Base-by-base conservation (phyloP, 345 rosid species). In the Clausena lansium region DNA sequence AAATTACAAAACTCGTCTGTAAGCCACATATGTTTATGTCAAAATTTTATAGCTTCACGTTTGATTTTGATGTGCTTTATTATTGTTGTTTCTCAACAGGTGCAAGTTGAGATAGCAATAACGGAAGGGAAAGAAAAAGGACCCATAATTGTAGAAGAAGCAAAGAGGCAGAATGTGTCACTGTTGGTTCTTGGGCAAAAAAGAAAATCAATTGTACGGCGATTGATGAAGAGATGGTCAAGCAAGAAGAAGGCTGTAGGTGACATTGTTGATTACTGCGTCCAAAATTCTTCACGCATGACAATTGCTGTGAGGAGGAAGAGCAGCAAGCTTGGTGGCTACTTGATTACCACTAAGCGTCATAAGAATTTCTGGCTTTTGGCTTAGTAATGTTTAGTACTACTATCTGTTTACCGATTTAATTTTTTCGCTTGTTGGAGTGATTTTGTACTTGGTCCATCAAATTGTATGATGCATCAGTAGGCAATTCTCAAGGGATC, bases 331-430 rank as follows among this genome's bases (percentile, higher is more conserved):
- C 89, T 85, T 24, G 99, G 98, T 1, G 97, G 98, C 61, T 93
- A 93, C 88, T 86, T 90, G 85, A 95, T 95, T 80, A 95, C 99
- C 77, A 95, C 94, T 35, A 93, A 93, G 75, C 88, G 97, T 66
- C 99, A 92, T 84, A 93, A 88, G 57, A 92, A 91, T 10, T 95
- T 95, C 78, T 95, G 99, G 99, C 98, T 92, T 61, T 83, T 93
- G 62, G 99, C 99, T 84, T 95, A 81, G 83, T 38, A 67, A 55
- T 13, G 11, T 55, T 63, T 35, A 11, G 5, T 19, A 54, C 6
- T 19, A 54, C 6, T 11, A 33, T 6, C 17, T 57, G 27, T n/a
- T 22, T 14, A 32, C 9, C 32, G 2, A 39, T 20, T 35, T 15
- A 4, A 4, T 17, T 19, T 9, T 30, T 50, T 8, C 10, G 13